Conservation (phyloP, 202 grass and related monocot genomes). For the Zizania palustris region DNA sequence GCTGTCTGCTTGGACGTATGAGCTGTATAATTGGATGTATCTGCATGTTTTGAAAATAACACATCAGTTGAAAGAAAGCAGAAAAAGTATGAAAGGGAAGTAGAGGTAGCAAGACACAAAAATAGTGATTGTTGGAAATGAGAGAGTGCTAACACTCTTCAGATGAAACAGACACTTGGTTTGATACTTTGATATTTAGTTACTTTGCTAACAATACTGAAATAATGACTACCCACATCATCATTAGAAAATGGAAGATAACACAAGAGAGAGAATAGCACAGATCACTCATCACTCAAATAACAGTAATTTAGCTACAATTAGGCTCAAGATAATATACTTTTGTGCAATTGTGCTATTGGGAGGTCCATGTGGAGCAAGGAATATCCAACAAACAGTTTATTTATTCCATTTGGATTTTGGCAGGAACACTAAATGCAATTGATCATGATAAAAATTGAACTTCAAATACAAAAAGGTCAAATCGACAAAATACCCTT, state of each 20-base stretch:
- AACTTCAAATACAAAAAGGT: neutral
- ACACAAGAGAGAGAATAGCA: constrained; percentile 22
- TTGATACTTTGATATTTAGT: constrained; percentile 41
- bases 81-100: constrained; percentile 39
- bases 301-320: constrained; percentile 23
- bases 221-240: constrained; percentile 44
- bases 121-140: constrained; percentile 35
- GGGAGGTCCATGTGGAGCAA: constrained; percentile 30
- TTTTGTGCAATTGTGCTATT: constrained; percentile 21
- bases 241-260: constrained; percentile 46
- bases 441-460: constrained; percentile 6
- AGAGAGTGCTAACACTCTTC: constrained; percentile 38
- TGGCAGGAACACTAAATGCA: constrained; percentile 17
- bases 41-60: constrained; percentile 47
- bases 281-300: constrained; percentile 28
- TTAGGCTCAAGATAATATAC: neutral
- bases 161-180: constrained; percentile 40
- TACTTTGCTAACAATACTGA: constrained; percentile 32
- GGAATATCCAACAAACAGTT: constrained; percentile 25
- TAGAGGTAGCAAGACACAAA: constrained; percentile 34
- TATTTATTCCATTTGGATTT: constrained; percentile 35
- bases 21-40: constrained; percentile 49
- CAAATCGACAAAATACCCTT: neutral
- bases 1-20: constrained; percentile 25
- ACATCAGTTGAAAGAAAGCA: constrained; percentile 43